Percentiles rank a stretch among this genome's conserved stretches.
phyloP scores from a whole-genome alignment of 75 land plant genomes.

The Ceratopteris richardii region DNA sequence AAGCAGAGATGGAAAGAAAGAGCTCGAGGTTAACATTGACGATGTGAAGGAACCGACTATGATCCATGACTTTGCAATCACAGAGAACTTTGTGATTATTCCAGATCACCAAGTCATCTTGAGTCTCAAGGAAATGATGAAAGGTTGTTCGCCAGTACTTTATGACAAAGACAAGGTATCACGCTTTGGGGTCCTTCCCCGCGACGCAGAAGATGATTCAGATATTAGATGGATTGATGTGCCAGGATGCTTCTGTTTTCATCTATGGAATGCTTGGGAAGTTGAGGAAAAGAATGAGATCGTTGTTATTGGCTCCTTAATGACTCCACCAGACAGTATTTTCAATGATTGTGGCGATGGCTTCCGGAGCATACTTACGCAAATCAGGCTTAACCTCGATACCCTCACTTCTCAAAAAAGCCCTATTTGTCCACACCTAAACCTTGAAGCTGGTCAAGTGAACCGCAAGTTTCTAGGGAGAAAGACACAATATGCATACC shows the following conservation, averaged over 20 bases:
- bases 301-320: constrained; percentile 61
- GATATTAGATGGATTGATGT: constrained; percentile 47
- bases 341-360: constrained; percentile 33
- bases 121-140: constrained; percentile 40
- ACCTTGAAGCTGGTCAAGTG: constrained; percentile 73
- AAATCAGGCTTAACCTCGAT: constrained; percentile 10
- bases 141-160: constrained; percentile 46
- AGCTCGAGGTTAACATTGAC: constrained; percentile 34
- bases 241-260: constrained; percentile 61
- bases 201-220: constrained; percentile 18
- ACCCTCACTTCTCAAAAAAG: constrained; percentile 39
- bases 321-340: constrained; percentile 51
- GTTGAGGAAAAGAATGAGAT: constrained; percentile 34
- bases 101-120: constrained; percentile 76
- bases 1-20: constrained; percentile 19
- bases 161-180: constrained; percentile 39
- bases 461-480: constrained; percentile 48
- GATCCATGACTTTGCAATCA: constrained; percentile 79
- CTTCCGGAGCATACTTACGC: constrained; percentile 22
- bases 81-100: constrained; percentile 38
- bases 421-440: constrained; percentile 17
- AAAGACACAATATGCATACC: constrained; percentile 47
- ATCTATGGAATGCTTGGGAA: constrained; percentile 80
- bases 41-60: constrained; percentile 39
- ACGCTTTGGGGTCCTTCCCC: constrained; percentile 47